Conservation (phyloP, 2,329 filamentous ascomycete species). For the Aspergillus tamarii region DNA sequence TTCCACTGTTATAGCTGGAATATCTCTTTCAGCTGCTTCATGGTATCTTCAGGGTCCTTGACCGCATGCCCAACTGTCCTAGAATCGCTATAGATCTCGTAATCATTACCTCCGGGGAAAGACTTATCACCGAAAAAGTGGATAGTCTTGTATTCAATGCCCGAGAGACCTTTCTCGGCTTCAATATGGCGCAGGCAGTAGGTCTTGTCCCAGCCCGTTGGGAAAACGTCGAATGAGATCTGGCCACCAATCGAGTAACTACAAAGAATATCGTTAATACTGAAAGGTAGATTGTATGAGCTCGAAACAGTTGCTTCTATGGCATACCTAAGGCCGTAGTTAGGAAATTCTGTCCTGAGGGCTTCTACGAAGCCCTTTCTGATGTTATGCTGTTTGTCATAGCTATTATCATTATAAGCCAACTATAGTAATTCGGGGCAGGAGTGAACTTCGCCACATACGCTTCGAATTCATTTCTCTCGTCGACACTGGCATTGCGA, state of each 20-base stretch:
- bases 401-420: constrained; percentile 46
- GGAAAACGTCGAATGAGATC: constrained; percentile 98
- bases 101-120: constrained; percentile 87
- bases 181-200: constrained; percentile 91
- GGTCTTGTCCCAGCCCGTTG: constrained; percentile 96
- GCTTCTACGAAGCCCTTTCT: constrained; percentile 74
- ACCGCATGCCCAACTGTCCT: constrained; percentile 87
- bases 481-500: constrained; percentile 78
- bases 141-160: constrained; percentile 74
- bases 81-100: constrained; percentile 83
- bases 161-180: constrained; percentile 71
- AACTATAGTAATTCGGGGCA: background rate
- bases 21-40: constrained; percentile 75
- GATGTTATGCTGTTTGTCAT: constrained; percentile 76
- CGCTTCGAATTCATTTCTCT: constrained; percentile 79
- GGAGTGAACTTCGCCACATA: constrained; percentile 26
- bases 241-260: constrained; percentile 95
- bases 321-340: constrained; percentile 82
- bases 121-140: constrained; percentile 99
- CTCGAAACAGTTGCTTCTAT: background rate
- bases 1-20: constrained; percentile 63
- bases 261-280: constrained; percentile 12
- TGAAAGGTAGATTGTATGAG: background rate
- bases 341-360: constrained; percentile 78
- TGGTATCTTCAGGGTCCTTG: constrained; percentile 78